phyloP scores from a whole-genome alignment of 202 grass and related monocot species.

The Schoenoplectus triqueter region DNA sequence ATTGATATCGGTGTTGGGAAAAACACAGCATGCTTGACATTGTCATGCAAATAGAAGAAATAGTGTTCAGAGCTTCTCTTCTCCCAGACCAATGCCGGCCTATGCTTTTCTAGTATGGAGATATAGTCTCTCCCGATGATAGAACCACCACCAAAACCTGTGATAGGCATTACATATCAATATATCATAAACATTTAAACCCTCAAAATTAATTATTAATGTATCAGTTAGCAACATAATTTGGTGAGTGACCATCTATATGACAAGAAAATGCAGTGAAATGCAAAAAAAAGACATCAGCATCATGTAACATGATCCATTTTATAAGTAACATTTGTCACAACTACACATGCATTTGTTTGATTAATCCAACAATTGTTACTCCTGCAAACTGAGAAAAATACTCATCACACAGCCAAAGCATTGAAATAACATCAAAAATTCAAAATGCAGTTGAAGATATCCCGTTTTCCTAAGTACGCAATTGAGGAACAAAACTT shows the following conservation, averaged over 20 bases:
- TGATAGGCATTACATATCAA: not conserved
- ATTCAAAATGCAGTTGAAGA: not conserved
- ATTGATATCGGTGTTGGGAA: conserved; percentile 73
- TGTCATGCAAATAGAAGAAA: conserved; percentile 67
- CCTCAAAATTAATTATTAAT: conserved; percentile 29
- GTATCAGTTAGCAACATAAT: conserved; percentile 18
- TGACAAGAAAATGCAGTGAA: conserved; percentile 16
- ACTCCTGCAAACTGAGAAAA: not conserved
- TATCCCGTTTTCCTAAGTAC: not conserved
- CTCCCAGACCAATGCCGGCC: conserved; percentile 73
- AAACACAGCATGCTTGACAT: conserved; percentile 80
- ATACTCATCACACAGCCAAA: not conserved
- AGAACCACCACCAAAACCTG: conserved; percentile 63
- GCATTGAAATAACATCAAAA: not conserved
- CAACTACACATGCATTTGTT: conserved; percentile 7
- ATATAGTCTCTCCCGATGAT: conserved; percentile 75
- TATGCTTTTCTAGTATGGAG: conserved; percentile 76
- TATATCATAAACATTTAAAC: conserved; percentile 35
- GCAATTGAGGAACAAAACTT: not conserved
- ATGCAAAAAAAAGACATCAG: conserved; percentile 12
- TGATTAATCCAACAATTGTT: not conserved
- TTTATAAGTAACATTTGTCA: conserved; percentile 5
- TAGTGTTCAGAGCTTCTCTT: conserved; percentile 81
- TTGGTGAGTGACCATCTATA: not conserved
- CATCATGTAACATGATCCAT: conserved; percentile 25